Conservation (phyloP, 169 alveolate genomes). For the Plasmodium relictum region DNA sequence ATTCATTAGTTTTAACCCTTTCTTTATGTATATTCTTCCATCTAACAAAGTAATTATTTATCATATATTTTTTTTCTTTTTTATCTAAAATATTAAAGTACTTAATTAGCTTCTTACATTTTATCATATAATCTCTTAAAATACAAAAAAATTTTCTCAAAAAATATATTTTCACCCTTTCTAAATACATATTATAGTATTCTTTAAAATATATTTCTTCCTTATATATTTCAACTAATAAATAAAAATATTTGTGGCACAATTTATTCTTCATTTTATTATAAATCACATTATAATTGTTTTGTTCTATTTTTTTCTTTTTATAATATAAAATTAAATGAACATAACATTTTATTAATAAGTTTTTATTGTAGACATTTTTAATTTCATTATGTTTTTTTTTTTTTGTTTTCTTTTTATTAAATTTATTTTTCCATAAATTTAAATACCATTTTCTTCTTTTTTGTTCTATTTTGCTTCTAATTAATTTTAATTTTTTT, state of each 20-base stretch:
- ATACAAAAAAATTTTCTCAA: conserved; percentile 18
- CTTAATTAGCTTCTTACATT: neutral
- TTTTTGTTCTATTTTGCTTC: conserved; percentile 12
- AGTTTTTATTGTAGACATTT: conserved; percentile 51
- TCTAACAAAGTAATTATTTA: neutral
- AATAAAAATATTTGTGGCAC: conserved; percentile 12
- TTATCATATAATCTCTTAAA: conserved; percentile 1
- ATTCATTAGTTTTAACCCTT: neutral
- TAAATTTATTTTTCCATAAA: conserved; percentile 35
- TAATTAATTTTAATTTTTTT: neutral
- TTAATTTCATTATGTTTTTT: conserved; percentile 41
- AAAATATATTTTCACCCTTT: conserved; percentile 6
- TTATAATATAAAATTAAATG: conserved; percentile 47
- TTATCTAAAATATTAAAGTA: neutral
- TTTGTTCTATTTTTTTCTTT: conserved; percentile 32
- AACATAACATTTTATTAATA: conserved; percentile 48
- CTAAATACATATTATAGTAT: conserved; percentile 18
- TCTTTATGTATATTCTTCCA: conserved; percentile 13
- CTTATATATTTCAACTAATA: conserved; percentile 14
- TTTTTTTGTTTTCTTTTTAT: conserved; percentile 19
- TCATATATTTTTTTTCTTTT: neutral
- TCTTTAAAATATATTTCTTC: conserved; percentile 31
- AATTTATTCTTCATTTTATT: neutral
- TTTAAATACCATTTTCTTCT: conserved; percentile 22
- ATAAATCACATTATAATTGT: neutral